Evolutionary conservation across 257 asterid genomes (phyloP).

Genomic region (Jasminum sambac): DNA sequence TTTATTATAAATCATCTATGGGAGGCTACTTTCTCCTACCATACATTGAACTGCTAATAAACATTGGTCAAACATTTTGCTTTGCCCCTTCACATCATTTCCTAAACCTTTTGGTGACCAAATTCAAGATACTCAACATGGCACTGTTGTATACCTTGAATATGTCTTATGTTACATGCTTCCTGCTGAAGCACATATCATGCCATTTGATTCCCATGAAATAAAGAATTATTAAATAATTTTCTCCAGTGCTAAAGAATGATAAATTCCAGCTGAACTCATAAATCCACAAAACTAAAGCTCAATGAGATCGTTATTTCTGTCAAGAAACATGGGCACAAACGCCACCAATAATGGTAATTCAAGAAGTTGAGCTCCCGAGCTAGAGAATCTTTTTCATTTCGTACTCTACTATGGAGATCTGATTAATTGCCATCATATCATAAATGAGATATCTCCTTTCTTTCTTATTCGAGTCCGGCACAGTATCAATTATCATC

Average conservation of each 20-base stretch:
- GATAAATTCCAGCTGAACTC: not conserved
- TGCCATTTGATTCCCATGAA: not conserved
- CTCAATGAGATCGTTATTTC: not conserved
- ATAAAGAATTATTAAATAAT: not conserved
- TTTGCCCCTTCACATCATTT: not conserved
- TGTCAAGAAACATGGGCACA: conserved; percentile 1
- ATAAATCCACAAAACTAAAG: not conserved
- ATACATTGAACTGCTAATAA: too few relatives aligned
- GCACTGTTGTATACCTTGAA: not conserved
- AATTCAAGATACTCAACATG: not conserved
- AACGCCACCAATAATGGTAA: conserved; percentile 3
- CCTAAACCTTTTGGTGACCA: not conserved
- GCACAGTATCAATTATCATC: conserved; percentile 89
- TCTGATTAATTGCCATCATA: conserved; percentile 85
- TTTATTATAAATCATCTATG: too few relatives aligned
- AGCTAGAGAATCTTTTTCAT: conserved; percentile 7
- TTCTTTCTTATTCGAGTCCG: conserved; percentile 77
- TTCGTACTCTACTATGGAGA: conserved; percentile 72
- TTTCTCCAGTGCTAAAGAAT: not conserved
- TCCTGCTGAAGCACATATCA: not conserved
- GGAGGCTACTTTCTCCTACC: too few relatives aligned
- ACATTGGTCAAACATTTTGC: too few relatives aligned
- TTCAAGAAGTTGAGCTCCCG: not conserved
- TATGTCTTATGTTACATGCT: not conserved
- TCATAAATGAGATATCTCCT: conserved; percentile 97